Conservation (phyloP, 345 rosid genomes). For the Bruguiera gymnorhiza region DNA sequence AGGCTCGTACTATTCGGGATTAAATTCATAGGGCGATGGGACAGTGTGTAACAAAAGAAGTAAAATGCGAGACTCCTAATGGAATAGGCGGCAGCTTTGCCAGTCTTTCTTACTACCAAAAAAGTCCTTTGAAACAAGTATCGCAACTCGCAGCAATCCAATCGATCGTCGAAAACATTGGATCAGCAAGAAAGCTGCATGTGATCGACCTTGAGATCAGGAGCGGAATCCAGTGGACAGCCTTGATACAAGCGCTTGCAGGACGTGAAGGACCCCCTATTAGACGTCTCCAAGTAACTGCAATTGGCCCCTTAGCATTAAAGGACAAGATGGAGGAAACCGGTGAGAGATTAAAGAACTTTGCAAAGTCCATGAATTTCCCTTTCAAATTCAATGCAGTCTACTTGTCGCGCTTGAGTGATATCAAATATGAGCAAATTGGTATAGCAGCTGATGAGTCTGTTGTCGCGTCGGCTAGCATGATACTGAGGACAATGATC, state of each 20-base stretch:
- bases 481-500: conserved; percentile 37
- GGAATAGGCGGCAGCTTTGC: conserved; percentile 18
- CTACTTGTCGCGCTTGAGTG: conserved; percentile 19
- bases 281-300: conserved; percentile 43
- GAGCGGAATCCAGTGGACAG: conserved; percentile 56
- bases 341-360: conserved; percentile 31
- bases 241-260: conserved; percentile 44
- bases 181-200: conserved; percentile 38
- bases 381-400: conserved; percentile 36
- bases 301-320: conserved; percentile 15
- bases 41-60: conserved; percentile 2
- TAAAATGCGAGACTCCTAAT: neutral
- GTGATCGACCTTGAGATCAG: conserved; percentile 50
- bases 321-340: conserved; percentile 25
- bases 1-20: conserved; percentile 34
- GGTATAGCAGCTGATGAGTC: conserved; percentile 29
- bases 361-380: conserved; percentile 41
- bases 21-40: conserved; percentile 40
- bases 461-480: conserved; percentile 25
- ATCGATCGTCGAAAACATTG: conserved; percentile 37
- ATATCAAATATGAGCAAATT: conserved; percentile 36
- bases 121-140: conserved; percentile 37
- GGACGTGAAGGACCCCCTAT: conserved; percentile 26
- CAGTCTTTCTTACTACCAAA: conserved; percentile 14
- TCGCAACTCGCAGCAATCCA: conserved; percentile 41